Evolutionary conservation across 2,329 filamentous ascomycete genomes (phyloP).

Genomic region (Coleophoma eucalyptorum): DNA sequence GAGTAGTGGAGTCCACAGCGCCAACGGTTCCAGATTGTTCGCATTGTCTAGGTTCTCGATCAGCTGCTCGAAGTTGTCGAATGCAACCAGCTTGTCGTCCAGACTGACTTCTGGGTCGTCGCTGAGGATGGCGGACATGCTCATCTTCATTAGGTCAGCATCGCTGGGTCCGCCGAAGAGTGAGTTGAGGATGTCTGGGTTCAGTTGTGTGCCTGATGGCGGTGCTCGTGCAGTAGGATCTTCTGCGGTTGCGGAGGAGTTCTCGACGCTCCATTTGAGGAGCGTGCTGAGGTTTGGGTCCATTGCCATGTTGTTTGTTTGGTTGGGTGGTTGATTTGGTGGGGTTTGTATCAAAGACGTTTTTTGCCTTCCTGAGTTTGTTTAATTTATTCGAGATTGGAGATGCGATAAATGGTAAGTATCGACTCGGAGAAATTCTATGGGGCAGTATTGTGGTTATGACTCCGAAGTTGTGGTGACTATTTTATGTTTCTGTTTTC

Average conservation of each 20-base stretch:
- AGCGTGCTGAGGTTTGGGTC: conserved; percentile 26
- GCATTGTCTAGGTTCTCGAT: conserved; percentile 94
- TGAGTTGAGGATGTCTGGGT: conserved; percentile 66
- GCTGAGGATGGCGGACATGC: conserved; percentile 73
- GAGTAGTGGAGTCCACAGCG: conserved; percentile 79
- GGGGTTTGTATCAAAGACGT: background rate
- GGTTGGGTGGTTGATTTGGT: background rate
- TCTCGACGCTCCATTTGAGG: conserved; percentile 46
- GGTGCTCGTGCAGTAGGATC: conserved; percentile 21
- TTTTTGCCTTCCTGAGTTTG: too few species aligned
- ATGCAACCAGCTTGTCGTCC: conserved; percentile 76
- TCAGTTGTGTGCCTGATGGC: conserved; percentile 38
- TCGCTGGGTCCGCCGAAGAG: conserved; percentile 84
- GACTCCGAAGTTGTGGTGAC: too few species aligned
- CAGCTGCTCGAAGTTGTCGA: conserved; percentile 93
- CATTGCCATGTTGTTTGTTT: conserved; percentile 13
- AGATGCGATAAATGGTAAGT: too few species aligned
- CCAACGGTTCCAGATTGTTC: conserved; percentile 80
- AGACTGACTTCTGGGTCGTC: conserved; percentile 58
- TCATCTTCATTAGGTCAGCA: conserved; percentile 83
- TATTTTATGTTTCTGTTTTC: too few species aligned
- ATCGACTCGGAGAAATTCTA: too few species aligned
- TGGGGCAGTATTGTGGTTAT: too few species aligned
- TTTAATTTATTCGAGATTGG: too few species aligned
- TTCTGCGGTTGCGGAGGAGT: conserved; percentile 39